phyloP scores from a whole-genome alignment of 345 rosid genomes.

The Nephelium lappaceum region DNA sequence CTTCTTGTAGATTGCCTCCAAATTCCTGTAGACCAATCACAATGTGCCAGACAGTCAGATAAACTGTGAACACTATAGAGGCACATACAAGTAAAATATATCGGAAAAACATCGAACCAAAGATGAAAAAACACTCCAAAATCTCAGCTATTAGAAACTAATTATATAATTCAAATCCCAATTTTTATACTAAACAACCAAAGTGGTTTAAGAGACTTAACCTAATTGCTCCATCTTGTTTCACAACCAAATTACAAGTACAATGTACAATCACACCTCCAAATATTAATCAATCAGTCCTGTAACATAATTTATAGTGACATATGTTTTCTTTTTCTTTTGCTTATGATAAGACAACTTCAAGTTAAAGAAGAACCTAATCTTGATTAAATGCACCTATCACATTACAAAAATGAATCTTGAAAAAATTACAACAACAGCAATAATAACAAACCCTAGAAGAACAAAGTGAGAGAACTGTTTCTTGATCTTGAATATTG shows the following conservation, averaged over 20 bases:
- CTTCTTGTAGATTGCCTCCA: slow-evolving; percentile 66
- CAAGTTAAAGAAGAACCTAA: background rate
- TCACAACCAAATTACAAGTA: background rate
- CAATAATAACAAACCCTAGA: slow-evolving; percentile 11
- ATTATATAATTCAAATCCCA: background rate
- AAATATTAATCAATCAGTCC: background rate
- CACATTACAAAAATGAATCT: background rate
- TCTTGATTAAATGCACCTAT: background rate
- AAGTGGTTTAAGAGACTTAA: background rate
- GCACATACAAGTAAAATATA: background rate
- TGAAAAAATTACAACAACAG: background rate
- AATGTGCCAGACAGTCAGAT: slow-evolving; percentile 10
- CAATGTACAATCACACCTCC: background rate
- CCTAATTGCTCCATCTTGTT: background rate
- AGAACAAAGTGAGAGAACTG: slow-evolving; percentile 5
- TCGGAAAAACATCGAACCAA: background rate
- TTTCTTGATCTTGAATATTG: slow-evolving; percentile 16
- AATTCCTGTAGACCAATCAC: slow-evolving; percentile 56
- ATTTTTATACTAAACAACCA: background rate
- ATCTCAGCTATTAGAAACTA: background rate
- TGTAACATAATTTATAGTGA: background rate
- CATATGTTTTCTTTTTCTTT: no score
- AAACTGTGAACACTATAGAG: slow-evolving; percentile 8
- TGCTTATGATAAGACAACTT: no score
- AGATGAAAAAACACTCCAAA: background rate